Base-by-base conservation (phyloP, 176 grass and related monocot species). In the Rhipidocladum racemiflorum region DNA sequence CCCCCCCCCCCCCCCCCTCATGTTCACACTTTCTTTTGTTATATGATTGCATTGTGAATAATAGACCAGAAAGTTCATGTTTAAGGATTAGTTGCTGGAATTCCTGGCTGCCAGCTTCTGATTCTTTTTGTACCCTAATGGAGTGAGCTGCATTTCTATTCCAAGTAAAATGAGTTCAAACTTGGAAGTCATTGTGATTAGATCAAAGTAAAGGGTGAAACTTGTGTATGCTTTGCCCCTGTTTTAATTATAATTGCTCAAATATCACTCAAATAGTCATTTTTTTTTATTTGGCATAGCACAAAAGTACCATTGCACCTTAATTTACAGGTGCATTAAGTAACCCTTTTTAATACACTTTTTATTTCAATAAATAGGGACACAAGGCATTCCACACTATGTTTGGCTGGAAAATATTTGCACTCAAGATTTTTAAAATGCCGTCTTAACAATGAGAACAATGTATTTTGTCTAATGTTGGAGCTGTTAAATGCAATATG, bases 271-370 rank as follows among this genome's bases (percentile, higher is more conserved):
- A 51, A 49, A 53, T 20, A 29, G 4, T 61, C 25, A 61, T 10
- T 7, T 23, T 77, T 83, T 77, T 83, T 63, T 51, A 24, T 74
- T 18, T 53, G 18, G 20, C 42, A 69, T 68, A 35, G 6, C 18
- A 68, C 14, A 75, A 57, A 21, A 35, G 17, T 51, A 21, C 14
- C 28, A 15, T 27, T 11, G 18, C 20, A 53, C n/a, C 54, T 43
- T 87, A 70, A 7, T 71, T 65, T 35, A 78, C 18, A 36, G 25
- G 69, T 83, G n/a, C 40, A 34, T 48, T 43, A 25, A 34, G 45
- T 65, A 44, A 12, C 8, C 55, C 0, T 62, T 76, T 42, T 9
- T 48, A 23, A 9, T 29, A 53, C 42, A 53, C 1, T 3, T 43
- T 49, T 80, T 69, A 57, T 21, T 63, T 28, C 44, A 54, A 62